Conservation (phyloP, 768 basidiomycete genomes). For the Mycena latifolia region DNA sequence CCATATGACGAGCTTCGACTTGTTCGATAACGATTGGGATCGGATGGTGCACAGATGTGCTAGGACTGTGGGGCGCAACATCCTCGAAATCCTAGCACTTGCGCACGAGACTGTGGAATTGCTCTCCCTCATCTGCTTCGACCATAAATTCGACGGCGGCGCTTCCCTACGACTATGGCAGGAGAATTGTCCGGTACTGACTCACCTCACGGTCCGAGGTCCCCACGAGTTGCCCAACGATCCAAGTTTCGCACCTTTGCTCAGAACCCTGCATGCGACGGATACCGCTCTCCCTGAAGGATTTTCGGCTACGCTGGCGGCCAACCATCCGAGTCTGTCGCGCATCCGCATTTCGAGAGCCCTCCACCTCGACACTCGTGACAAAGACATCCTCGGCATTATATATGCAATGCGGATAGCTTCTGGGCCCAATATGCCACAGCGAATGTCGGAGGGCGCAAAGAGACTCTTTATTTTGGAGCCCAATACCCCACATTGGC, state of each 20-base stretch:
- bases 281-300: background rate
- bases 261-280: background rate
- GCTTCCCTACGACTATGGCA: background rate
- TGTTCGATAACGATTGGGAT: too few species aligned
- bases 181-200: background rate
- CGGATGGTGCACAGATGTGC: background rate
- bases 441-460: background rate
- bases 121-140: constrained; percentile 10
- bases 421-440: background rate
- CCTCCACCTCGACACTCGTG: background rate
- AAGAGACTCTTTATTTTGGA: background rate
- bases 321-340: constrained; percentile 1
- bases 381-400: background rate
- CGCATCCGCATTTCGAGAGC: constrained; percentile 6
- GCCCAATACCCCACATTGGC: background rate
- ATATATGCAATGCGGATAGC: constrained; percentile 8
- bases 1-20: too few species aligned
- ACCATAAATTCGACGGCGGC: background rate
- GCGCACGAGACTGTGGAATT: constrained; percentile 9
- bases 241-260: constrained; percentile 1
- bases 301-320: background rate
- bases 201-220: background rate
- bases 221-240: background rate
- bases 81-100: background rate
- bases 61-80: background rate